phyloP scores from a whole-genome alignment of 345 rosid genomes.

The Euclidium syriacum region DNA sequence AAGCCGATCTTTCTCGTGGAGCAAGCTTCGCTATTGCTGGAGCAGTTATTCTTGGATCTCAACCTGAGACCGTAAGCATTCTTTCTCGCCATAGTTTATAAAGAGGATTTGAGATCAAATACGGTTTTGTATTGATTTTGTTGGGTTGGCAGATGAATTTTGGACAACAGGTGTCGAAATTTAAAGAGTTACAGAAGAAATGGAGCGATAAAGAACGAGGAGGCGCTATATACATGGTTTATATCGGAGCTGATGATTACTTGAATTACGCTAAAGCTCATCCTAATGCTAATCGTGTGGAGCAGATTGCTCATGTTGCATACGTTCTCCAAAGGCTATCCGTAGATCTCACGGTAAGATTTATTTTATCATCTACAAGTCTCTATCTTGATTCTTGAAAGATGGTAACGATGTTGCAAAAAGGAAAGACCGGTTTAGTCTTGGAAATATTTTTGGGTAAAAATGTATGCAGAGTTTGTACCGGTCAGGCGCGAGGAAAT shows the following conservation, averaged over 20 bases:
- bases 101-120: background rate
- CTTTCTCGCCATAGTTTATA: background rate
- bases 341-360: conserved; percentile 16
- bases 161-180: conserved; percentile 19
- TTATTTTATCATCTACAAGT: background rate
- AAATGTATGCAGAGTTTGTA: conserved; percentile 21
- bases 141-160: conserved; percentile 15
- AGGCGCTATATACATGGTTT: conserved; percentile 20
- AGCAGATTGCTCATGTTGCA: conserved; percentile 11
- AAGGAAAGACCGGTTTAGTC: no score
- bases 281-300: conserved; percentile 14
- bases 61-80: conserved; percentile 20
- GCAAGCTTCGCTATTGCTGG: conserved; percentile 30
- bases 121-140: background rate
- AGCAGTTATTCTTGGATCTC: conserved; percentile 27
- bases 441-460: background rate
- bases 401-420: no score
- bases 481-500: conserved; percentile 28
- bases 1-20: conserved; percentile 26
- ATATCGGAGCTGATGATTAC: conserved; percentile 34
- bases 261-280: conserved; percentile 24
- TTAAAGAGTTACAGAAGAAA: background rate
- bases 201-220: conserved; percentile 26
- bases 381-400: background rate
- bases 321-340: background rate